Percentiles rank a stretch among this genome's conserved stretches.
Evolutionary conservation across 202 grass and related monocot genomes (phyloP).

Genomic region (Panicum hallii): DNA sequence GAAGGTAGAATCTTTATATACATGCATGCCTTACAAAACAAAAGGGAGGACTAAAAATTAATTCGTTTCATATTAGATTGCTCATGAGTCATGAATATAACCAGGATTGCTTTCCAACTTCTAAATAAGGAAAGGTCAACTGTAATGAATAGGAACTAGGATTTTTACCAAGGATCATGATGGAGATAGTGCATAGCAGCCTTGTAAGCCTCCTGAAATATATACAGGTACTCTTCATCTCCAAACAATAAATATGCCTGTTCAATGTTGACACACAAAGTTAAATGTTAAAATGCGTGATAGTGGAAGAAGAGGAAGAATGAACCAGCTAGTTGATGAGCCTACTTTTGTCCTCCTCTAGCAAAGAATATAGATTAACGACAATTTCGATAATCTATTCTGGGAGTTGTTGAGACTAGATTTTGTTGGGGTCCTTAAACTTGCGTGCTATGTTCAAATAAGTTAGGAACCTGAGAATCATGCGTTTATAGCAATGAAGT

Average conservation of each 20-base stretch:
- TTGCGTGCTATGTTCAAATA: neutral
- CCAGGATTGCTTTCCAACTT: slow-evolving; percentile 6
- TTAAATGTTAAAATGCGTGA: slow-evolving; percentile 40
- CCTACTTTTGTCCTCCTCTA: slow-evolving; percentile 32
- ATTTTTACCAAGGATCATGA: slow-evolving; percentile 90
- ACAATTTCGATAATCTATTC: slow-evolving; percentile 12
- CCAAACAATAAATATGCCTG: slow-evolving; percentile 99
- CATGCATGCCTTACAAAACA: no score
- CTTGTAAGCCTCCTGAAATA: slow-evolving; percentile 97
- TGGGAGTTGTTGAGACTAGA: neutral
- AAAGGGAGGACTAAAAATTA: neutral
- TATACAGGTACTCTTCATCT: slow-evolving; percentile 93
- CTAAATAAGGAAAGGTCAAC: neutral
- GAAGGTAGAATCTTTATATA: neutral
- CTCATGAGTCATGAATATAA: slow-evolving; percentile 4
- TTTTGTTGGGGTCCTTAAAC: neutral
- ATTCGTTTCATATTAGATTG: neutral
- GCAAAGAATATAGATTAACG: slow-evolving; percentile 5
- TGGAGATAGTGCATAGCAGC: slow-evolving; percentile 89
- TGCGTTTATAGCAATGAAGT: neutral
- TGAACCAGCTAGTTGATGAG: slow-evolving; percentile 14
- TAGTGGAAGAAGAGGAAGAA: slow-evolving; percentile 40
- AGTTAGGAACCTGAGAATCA: neutral
- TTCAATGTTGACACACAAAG: slow-evolving; percentile 40
- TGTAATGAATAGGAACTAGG: slow-evolving; percentile 8